Base-by-base conservation (phyloP, 192 early-diverging fungal genomes). In the Entomortierella parvispora region DNA sequence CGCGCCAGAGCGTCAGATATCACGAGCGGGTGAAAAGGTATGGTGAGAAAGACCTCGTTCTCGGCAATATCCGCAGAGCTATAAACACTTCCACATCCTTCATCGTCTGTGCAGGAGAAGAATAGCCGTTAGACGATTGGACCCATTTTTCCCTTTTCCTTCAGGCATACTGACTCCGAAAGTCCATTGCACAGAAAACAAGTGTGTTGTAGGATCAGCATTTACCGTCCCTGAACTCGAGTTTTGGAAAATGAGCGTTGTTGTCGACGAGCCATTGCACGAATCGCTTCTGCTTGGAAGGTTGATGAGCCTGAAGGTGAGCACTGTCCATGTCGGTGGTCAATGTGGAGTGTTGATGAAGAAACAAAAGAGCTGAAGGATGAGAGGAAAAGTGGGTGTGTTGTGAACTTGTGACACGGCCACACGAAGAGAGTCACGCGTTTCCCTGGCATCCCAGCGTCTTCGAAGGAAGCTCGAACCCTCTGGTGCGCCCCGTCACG, bases 11-110 rank as follows among this genome's bases (percentile, higher is more conserved):
- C 9, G 23, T 78, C 18, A 26, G 69, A n/a, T 42, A 71, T 70
- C 37, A 86, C 87, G 1, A 87, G 77, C 18, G 65, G 69, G 9
- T 82, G 82, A 25, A 81, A 82, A 2, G 90, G 90, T 5, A 91
- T 82, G 20, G 68, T 75, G 0, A 83, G 79, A 52, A 87, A 89
- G 15, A 69, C 68, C 57, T 88, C 78, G 40, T 80, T 61, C 31
- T 57, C 62, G 15, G 50, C 25, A 25, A 90, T 80, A 10, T 70
- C 68, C 6, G 61, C 50, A 4, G 62, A 79, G 10, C 82, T 70
- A 40, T 86, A 87, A 3, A 87, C 86, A 43, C 85, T 81, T 32
- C 83, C 81, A 22, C 82, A 82, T 44, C 75, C 83, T 14, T 58
- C 53, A 12, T 28, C 70, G 29, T 80, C 77, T 80, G 32, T 26